Base-by-base conservation (phyloP, 495 filamentous ascomycete genomes). In the Xanthoparmelia taractica region DNA sequence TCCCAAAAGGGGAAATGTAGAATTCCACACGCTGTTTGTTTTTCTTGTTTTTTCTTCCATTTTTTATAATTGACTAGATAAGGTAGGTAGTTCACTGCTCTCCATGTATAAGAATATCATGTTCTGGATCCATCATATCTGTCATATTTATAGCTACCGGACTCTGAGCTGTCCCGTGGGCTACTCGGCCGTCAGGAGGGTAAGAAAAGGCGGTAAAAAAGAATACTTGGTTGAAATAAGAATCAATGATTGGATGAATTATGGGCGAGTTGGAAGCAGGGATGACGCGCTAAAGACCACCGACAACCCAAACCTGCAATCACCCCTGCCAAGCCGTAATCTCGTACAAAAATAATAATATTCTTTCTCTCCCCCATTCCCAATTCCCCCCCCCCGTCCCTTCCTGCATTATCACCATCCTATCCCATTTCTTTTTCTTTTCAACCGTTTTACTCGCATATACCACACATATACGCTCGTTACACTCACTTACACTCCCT, bases 261-360 rank as follows among this genome's bases (percentile, higher is more conserved):
- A 27, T 54, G 27, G 50, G 50, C 27, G 50, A 54, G 29, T 33
- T 54, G 13, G 20, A 3, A 29, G 15, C 29, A 33, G 29, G 29
- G 20, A 20, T 29, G 17, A 1, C n/a, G 29, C 29, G 50, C 29
- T 34, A 54, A 54, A n/a, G n/a, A 20, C 12, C 10, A 12, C 48
- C 48, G 15, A 25, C 48, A 47, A 47, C 47, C 4, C 12, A 7
- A 29, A 8, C 25, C 48, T 18, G 48, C 15, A 52, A 54, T 54
- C 15, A 33, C 50, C 50, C 50, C 50, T 54, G 50, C 50, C 50
- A 54, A 54, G 50, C 27, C 29, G 1, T 33, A 33, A 54, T 54
- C 29, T 54, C 50, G 20, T 6, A 33, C 29, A 20, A 20, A 36
- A 36, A n/a, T n/a, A n/a, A n/a, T 47, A 52, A 29, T 52, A 52